Percentiles rank a stretch among this genome's conserved stretches.
These are phyloP conservation scores for Boletus speciosus DNA, from an alignment of 768 basidiomycete genomes.

Conservation along the genomic window DNA sequence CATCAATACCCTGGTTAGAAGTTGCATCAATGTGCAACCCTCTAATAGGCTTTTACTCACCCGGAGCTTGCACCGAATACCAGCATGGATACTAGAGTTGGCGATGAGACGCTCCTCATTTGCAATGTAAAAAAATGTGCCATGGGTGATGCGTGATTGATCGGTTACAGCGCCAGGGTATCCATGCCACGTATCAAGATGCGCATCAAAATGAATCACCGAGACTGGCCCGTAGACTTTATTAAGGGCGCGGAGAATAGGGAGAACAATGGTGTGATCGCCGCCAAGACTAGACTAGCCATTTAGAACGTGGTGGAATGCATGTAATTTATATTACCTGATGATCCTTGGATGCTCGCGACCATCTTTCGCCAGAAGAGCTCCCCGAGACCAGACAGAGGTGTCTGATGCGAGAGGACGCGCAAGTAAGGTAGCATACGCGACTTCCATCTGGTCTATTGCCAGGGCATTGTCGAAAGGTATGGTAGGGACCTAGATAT, in stretches of 20 bases:
- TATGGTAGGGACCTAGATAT: slow-evolving; percentile 60
- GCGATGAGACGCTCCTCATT: slow-evolving; percentile 73
- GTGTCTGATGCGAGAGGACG: slow-evolving; percentile 40
- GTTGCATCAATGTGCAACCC: not conserved
- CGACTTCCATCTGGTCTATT: slow-evolving; percentile 83
- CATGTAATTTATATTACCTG: slow-evolving; percentile 35
- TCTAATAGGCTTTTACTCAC: slow-evolving; percentile 33
- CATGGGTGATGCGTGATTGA: slow-evolving; percentile 74
- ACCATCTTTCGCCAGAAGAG: slow-evolving; percentile 51
- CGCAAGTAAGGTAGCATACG: slow-evolving; percentile 72
- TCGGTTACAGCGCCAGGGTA: slow-evolving; percentile 42
- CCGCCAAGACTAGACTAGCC: slow-evolving; percentile 54
- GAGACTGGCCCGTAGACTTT: slow-evolving; percentile 79
- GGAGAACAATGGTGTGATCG: slow-evolving; percentile 85
- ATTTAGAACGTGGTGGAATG: not conserved
- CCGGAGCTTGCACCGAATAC: slow-evolving; percentile 73
- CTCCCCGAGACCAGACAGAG: slow-evolving; percentile 24
- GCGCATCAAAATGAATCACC: slow-evolving; percentile 82
- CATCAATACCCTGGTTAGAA: slow-evolving; percentile 17
- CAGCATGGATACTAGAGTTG: slow-evolving; percentile 76
- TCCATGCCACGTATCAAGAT: slow-evolving; percentile 59
- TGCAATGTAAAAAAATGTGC: slow-evolving; percentile 83
- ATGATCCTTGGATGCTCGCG: slow-evolving; percentile 71
- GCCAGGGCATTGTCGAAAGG: slow-evolving; percentile 84
- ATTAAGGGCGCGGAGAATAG: slow-evolving; percentile 76